Evolutionary conservation across 768 basidiomycete species (phyloP).

Genomic region (Phanerochaete sordida): DNA sequence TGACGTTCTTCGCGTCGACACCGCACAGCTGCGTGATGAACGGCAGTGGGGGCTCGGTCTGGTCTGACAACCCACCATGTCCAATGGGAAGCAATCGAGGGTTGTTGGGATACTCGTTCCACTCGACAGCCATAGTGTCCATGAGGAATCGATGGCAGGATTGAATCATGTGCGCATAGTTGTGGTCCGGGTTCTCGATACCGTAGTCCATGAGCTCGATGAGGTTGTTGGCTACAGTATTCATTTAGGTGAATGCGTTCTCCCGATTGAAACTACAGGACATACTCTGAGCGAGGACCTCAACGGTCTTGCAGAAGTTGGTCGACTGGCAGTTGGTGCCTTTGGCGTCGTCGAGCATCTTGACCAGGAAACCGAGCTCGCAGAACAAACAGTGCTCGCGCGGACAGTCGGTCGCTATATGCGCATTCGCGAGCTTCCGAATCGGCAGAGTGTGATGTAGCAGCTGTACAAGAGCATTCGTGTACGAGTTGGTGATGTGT

Average conservation of each 20-base stretch:
- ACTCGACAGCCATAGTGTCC: conserved; percentile 78
- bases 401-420: conserved; percentile 84
- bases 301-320: conserved; percentile 95
- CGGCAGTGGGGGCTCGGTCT: conserved; percentile 42
- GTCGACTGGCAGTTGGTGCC: conserved; percentile 95
- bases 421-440: conserved; percentile 80
- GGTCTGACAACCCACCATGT: neutral
- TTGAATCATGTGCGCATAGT: conserved; percentile 89
- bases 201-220: conserved; percentile 90
- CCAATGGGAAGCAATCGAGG: conserved; percentile 42
- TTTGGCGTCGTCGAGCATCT: conserved; percentile 93
- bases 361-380: conserved; percentile 89
- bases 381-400: conserved; percentile 93
- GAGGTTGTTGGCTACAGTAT: conserved; percentile 62
- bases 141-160: conserved; percentile 92
- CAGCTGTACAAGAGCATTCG: conserved; percentile 86
- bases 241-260: too few species aligned
- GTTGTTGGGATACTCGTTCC: conserved; percentile 59
- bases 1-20: conserved; percentile 71
- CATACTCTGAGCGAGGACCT: conserved; percentile 81
- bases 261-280: too few species aligned
- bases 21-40: conserved; percentile 87
- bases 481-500: conserved; percentile 96
- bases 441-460: conserved; percentile 83
- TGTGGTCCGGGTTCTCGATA: conserved; percentile 64